Base-by-base conservation (phyloP, 1,139 yeast genomes). In the Saccharomycopsis crataegensis region DNA sequence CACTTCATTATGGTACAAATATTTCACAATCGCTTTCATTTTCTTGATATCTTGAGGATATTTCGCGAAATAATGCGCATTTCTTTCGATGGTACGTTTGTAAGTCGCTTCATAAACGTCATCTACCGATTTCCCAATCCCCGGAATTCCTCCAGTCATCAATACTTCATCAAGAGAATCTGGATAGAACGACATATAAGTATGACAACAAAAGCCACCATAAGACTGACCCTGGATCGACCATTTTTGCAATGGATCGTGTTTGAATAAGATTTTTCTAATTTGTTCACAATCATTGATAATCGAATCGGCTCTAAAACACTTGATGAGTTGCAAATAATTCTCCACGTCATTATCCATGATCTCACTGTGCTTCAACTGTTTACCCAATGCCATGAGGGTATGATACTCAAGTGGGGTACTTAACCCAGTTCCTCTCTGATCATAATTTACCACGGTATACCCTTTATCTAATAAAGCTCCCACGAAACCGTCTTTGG, bases 61-160 rank as follows among this genome's bases (percentile, higher is more conserved):
- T 60, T 75, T 76, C 2, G 62, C 58, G 61, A 76, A 80, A 62
- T 71, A 79, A 50, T 73, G 79, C 22, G 59, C 58, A 61, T 80
- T 79, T 54, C 82, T 65, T 51, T 77, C 79, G 22, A 57, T 65
- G 6, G 81, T 75, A 22, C 79, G 65, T 40, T 67, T 62, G 55
- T 74, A 77, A 2, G 83, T 76, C 1, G 76, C 76, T 12, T 54
- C 54, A 60, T 79, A 79, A 11, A 80, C 82, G 45, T 76, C 74
- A 53, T 76, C 80, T 2, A 76, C 74, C 0, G 67, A 61, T 44
- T 60, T 61, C 5, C 69, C 70, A 8, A 76, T 64, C 0, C 84
- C 84, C 1, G 85, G 83, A 16, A 79, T 70, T 2, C 84, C 85
- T 3, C 83, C 85, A 1, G 84, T 75, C 17, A 79, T 63, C 28